Evolutionary conservation across 2,329 filamentous ascomycete species (phyloP).

Genomic region (Aspergillus bombycis): DNA sequence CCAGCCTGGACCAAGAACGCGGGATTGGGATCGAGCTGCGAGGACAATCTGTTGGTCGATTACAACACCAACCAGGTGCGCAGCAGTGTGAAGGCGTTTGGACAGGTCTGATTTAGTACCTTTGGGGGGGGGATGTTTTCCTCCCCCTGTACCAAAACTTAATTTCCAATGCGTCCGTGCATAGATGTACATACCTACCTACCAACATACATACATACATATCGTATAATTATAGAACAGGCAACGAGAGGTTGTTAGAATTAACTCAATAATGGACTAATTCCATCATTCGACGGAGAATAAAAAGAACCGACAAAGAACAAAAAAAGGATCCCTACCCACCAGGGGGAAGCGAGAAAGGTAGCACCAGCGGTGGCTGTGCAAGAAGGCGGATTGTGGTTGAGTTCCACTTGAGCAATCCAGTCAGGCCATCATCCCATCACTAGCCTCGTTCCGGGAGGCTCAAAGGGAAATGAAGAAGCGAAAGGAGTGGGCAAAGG

Average conservation of each 20-base stretch:
- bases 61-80: constrained; percentile 56
- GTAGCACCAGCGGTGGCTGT: neutral
- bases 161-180: neutral
- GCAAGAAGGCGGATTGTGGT: neutral
- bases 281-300: too few relatives aligned
- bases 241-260: neutral
- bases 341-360: neutral
- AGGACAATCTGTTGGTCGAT: constrained; percentile 65
- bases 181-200: neutral
- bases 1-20: constrained; percentile 71
- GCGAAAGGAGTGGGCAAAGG: too few relatives aligned
- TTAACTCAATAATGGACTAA: neutral
- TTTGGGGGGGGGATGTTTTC: neutral
- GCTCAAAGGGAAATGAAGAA: neutral
- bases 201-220: too few relatives aligned
- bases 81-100: constrained; percentile 61
- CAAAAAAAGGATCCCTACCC: neutral
- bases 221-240: neutral
- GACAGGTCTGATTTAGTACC: constrained; percentile 42
- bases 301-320: neutral
- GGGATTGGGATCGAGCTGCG: constrained; percentile 66
- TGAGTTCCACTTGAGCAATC: neutral
- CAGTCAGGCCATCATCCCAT: neutral
- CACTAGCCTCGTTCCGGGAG: neutral
- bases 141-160: neutral